Conservation (phyloP, 2,329 filamentous ascomycete genomes). For the Ophiostoma himal-ulmi region DNA sequence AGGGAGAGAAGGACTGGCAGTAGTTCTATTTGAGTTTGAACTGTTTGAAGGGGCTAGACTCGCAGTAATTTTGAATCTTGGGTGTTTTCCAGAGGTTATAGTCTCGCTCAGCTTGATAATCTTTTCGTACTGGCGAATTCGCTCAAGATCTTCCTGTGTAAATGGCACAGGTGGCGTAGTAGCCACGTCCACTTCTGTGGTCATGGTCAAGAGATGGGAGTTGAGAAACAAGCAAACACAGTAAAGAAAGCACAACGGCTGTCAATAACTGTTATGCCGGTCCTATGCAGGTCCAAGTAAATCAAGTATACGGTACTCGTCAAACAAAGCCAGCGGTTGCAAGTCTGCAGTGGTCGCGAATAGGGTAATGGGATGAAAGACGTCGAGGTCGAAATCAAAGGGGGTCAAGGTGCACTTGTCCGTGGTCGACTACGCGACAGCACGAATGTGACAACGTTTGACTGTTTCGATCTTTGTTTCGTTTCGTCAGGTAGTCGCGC, state of each 20-base stretch:
- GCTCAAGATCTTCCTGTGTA: slow-evolving; percentile 45
- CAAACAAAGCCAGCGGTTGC: not conserved
- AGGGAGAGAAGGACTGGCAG: not conserved
- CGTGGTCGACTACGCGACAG: slow-evolving; percentile 14
- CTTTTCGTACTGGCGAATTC: slow-evolving; percentile 67
- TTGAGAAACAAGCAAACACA: not conserved
- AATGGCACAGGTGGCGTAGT: slow-evolving; percentile 29
- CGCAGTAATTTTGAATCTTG: slow-evolving; percentile 51
- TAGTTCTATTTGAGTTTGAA: not conserved
- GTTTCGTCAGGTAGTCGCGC: not conserved
- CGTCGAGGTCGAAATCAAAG: not conserved
- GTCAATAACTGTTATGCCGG: not conserved
- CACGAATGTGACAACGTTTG: not conserved
- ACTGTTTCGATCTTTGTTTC: not conserved
- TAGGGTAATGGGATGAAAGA: not conserved
- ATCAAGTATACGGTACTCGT: not conserved
- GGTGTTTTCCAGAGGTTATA: slow-evolving; percentile 70
- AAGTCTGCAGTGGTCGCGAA: not conserved
- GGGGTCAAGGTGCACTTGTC: not conserved
- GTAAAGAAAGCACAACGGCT: not conserved
- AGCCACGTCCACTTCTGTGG: slow-evolving; percentile 24
- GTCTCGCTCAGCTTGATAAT: slow-evolving; percentile 76
- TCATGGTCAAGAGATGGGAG: slow-evolving; percentile 22
- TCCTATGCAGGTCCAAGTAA: not conserved
- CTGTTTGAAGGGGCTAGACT: not conserved